Percentiles rank a stretch among this genome's conserved stretches.
Conservation (phyloP, 2,329 filamentous ascomycete genomes). For the Penicillium paneum region DNA sequence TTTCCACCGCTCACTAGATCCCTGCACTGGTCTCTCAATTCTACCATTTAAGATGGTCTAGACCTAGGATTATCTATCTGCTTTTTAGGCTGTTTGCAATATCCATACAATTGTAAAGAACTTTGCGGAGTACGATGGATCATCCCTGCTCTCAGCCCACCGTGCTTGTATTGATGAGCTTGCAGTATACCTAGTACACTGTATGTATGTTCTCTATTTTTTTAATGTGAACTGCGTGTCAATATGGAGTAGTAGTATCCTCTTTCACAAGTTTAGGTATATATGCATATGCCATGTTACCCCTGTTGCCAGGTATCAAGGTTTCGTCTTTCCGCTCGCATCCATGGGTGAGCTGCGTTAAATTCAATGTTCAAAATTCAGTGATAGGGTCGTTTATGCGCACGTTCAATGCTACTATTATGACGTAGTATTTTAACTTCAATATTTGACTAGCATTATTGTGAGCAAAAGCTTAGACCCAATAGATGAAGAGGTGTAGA, state of each 20-base stretch:
- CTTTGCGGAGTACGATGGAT: background rate
- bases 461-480: background rate
- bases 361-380: slow-evolving; percentile 6
- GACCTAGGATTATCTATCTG: background rate
- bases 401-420: no score
- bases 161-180: background rate
- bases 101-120: background rate
- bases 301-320: background rate
- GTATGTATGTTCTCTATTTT: background rate
- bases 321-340: background rate
- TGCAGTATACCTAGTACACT: background rate
- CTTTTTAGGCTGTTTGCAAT: background rate
- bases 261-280: no score
- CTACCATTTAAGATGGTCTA: background rate
- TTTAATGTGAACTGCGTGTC: background rate
- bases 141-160: background rate
- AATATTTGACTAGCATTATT: background rate
- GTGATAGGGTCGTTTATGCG: background rate
- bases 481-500: background rate
- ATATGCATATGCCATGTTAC: background rate
- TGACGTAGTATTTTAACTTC: background rate
- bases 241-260: background rate
- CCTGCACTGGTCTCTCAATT: background rate
- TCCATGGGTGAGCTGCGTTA: slow-evolving; percentile 10
- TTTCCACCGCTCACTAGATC: background rate